Evolutionary conservation across 352 stramenopile species (phyloP), one percentile per base, ranked within the genome.

Genomic region (Globisporangium recalcitrans): DNA sequence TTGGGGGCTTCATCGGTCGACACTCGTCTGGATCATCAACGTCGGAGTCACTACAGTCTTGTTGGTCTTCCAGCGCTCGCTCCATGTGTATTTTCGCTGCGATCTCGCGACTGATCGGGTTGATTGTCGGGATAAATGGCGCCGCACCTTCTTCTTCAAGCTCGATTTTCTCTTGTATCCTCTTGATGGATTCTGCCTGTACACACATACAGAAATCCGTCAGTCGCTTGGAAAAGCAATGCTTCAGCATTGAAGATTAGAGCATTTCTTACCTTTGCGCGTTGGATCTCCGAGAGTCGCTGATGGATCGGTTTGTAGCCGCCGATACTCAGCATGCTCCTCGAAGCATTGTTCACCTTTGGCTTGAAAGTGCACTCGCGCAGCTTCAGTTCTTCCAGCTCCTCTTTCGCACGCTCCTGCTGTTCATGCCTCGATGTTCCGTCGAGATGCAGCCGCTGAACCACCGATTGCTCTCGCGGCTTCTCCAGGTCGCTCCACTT

Each of bases 291-390:
- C 0, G 62, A 68, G 8, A 91, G 52, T 1, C 84, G 77, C 34
- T 87, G 60, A 11, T 91, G 80, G 57, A 93, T 84, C 9, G 85
- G 85, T 42, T 86, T 90, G 60, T 91, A 84, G 42, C 78, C 68
- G 1, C 65, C 69, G 24, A 62, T 58, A 26, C 56, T 74, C 3
- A 77, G 61, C 56, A 93, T 61, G 1, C 58, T 61, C 10, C 68
- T 72, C 1, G 81, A 90, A 0, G 59, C 63, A 4, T 62, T 32
- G 48, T 91, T 93, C 61, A 91, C 90, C 32, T 72, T 65, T 7
- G 85, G 82, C 13, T 74, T 75, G 57, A 93, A 93, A 0, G 82
- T 91, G 47, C 82, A 93, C 24, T 82, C 71, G 16, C 72, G 63
- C 22, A 93, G 49, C 14, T 69, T 42, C 9, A 83, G 69, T 14